These are phyloP conservation scores for Chaetomidium leptoderma DNA, from an alignment of 495 filamentous ascomycete genomes.

Conservation along the genomic window DNA sequence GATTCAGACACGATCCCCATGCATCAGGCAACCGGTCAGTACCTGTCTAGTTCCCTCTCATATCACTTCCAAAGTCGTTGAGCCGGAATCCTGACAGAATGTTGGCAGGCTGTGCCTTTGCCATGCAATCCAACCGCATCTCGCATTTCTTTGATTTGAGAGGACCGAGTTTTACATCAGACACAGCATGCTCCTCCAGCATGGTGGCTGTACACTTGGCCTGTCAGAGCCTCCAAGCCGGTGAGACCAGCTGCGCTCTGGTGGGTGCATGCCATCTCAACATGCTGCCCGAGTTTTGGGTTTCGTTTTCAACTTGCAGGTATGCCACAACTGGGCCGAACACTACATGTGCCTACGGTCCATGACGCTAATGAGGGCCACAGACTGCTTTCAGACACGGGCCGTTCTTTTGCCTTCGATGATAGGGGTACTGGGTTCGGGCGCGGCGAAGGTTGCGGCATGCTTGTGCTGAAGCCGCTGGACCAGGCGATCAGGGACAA, in stretches of 20 bases:
- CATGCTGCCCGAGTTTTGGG: conserved; percentile 47
- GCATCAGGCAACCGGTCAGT: conserved; percentile 45
- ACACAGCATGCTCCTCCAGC: conserved; percentile 77
- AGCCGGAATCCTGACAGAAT: conserved; percentile 20
- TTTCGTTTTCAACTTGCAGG: conserved; percentile 38
- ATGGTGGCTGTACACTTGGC: conserved; percentile 63
- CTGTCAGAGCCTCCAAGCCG: conserved; percentile 69
- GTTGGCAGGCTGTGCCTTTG: conserved; percentile 39
- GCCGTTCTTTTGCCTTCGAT: conserved; percentile 50
- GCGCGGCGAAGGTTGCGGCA: conserved; percentile 58
- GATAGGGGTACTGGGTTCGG: conserved; percentile 60
- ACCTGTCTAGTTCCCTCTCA: too few species aligned
- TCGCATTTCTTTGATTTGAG: conserved; percentile 56
- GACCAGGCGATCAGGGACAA: conserved; percentile 53
- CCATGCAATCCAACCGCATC: conserved; percentile 60
- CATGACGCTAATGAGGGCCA: neutral
- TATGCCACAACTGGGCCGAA: neutral
- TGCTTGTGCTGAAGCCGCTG: conserved; percentile 58
- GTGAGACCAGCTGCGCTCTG: conserved; percentile 47
- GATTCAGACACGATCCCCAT: conserved; percentile 62
- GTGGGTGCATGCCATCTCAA: conserved; percentile 58
- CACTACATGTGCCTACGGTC: too few species aligned
- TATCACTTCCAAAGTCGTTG: neutral
- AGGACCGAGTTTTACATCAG: conserved; percentile 65
- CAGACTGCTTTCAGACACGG: conserved; percentile 63